Evolutionary conservation across 768 basidiomycete genomes (phyloP).

Genomic region (Sporobolomyces pararoseus): DNA sequence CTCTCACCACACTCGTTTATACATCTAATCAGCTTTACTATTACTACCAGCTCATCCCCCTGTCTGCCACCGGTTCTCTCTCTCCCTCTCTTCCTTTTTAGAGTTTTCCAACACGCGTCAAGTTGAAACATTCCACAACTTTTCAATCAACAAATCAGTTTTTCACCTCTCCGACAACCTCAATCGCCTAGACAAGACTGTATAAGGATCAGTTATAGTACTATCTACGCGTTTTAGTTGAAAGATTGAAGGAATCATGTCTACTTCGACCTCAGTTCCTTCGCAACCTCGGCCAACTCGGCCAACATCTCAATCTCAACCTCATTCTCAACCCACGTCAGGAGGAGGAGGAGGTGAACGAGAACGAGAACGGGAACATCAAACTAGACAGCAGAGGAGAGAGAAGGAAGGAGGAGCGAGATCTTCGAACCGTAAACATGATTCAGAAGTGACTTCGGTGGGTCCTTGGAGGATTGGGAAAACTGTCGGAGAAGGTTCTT

Average conservation of each 20-base stretch:
- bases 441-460: constrained; percentile 68
- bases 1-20: too few species aligned
- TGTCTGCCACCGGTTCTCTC: too few species aligned
- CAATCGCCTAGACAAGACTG: not conserved
- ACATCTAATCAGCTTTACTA: too few species aligned
- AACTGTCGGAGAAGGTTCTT: constrained; percentile 89
- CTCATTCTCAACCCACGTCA: not conserved
- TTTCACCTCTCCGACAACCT: not conserved
- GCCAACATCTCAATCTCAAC: not conserved
- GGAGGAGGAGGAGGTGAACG: not conserved
- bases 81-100: too few species aligned
- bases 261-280: not conserved
- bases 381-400: constrained; percentile 15
- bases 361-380: not conserved
- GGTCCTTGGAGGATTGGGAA: constrained; percentile 92
- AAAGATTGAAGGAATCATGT: too few species aligned
- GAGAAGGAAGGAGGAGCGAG: constrained; percentile 15
- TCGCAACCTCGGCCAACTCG: constrained; percentile 22
- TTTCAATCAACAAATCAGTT: constrained; percentile 1
- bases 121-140: not conserved
- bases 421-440: not conserved
- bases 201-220: too few species aligned
- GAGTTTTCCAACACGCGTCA: not conserved
- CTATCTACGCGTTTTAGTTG: too few species aligned
- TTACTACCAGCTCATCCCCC: too few species aligned